Percentiles rank a stretch among this genome's conserved stretches.
Conservation (phyloP, 2,329 filamentous ascomycete genomes). For the Chalara sp. region DNA sequence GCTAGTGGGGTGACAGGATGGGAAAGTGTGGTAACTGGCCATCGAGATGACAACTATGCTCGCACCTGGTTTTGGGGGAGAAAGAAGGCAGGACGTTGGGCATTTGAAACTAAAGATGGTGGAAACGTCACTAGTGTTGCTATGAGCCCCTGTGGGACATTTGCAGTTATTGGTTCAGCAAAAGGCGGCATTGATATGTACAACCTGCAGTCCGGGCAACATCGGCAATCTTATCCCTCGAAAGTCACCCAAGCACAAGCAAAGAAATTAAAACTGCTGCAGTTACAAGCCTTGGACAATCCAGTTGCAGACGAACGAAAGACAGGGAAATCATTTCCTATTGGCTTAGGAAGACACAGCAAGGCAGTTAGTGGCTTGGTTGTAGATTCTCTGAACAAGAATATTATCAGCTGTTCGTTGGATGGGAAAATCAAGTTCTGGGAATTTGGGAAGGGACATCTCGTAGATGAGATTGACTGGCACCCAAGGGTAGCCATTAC, state of each 20-base stretch:
- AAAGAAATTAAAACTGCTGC: slow-evolving; percentile 63
- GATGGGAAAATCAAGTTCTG: slow-evolving; percentile 97
- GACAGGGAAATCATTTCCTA: slow-evolving; percentile 17
- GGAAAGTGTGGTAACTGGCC: slow-evolving; percentile 94
- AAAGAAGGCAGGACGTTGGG: slow-evolving; percentile 88
- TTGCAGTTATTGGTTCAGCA: slow-evolving; percentile 81
- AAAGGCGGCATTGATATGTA: slow-evolving; percentile 87
- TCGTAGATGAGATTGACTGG: slow-evolving; percentile 80
- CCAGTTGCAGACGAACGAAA: slow-evolving; percentile 13
- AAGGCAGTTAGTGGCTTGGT: slow-evolving; percentile 79
- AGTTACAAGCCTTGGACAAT: slow-evolving; percentile 34
- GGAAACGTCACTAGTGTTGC: slow-evolving; percentile 80
- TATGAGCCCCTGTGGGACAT: slow-evolving; percentile 87
- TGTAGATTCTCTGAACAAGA: slow-evolving; percentile 83
- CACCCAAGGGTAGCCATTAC: slow-evolving; percentile 69
- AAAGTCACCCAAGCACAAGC: slow-evolving; percentile 71
- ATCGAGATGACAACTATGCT: slow-evolving; percentile 75
- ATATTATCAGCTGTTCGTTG: slow-evolving; percentile 75
- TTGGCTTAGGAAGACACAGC: slow-evolving; percentile 64
- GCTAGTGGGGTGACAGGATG: slow-evolving; percentile 78
- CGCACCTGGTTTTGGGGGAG: slow-evolving; percentile 98
- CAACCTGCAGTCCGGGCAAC: slow-evolving; percentile 88
- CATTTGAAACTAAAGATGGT: slow-evolving; percentile 78
- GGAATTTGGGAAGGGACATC: slow-evolving; percentile 80
- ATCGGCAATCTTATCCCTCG: slow-evolving; percentile 82